Percentiles rank a stretch among this genome's conserved stretches.
Conservation (phyloP, 305 asterid genomes). For the Andrographis paniculata region DNA sequence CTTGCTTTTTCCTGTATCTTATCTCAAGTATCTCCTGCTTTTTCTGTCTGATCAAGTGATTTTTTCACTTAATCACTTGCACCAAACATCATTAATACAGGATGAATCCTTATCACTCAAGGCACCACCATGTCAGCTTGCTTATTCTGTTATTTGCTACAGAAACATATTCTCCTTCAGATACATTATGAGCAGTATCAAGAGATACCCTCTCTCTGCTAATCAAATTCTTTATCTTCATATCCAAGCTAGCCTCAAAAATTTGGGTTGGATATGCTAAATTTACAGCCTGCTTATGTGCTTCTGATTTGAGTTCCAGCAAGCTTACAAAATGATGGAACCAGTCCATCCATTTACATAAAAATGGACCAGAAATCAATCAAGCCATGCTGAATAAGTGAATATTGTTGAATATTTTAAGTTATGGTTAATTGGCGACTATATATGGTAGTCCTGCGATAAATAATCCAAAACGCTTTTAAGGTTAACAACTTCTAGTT, state of each 20-base stretch:
- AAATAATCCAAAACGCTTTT: too few species aligned
- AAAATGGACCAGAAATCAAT: too few species aligned
- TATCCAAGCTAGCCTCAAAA: slow-evolving; percentile 30
- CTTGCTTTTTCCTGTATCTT: slow-evolving; percentile 41
- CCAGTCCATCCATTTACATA: too few species aligned
- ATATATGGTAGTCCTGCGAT: too few species aligned
- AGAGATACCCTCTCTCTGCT: slow-evolving; percentile 32
- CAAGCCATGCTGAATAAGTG: too few species aligned
- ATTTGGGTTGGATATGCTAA: too few species aligned
- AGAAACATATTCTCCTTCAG: slow-evolving; percentile 43
- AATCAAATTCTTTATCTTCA: slow-evolving; percentile 28
- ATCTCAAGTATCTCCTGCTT: slow-evolving; percentile 32
- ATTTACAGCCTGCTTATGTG: too few species aligned
- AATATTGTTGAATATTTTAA: too few species aligned
- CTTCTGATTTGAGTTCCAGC: too few species aligned
- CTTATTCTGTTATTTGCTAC: slow-evolving; percentile 43
- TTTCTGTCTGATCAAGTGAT: slow-evolving; percentile 35
- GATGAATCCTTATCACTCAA: slow-evolving; percentile 31
- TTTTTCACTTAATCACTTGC: slow-evolving; percentile 48
- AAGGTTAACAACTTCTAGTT: too few species aligned
- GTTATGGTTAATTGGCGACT: too few species aligned
- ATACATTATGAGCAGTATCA: slow-evolving; percentile 36
- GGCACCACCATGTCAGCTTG: slow-evolving; percentile 27
- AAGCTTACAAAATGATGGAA: too few species aligned
- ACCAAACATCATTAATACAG: slow-evolving; percentile 31